Percentiles rank a stretch among this genome's conserved stretches.
Evolutionary conservation across 2,329 filamentous ascomycete species (phyloP).

Genomic region (Botrytis aclada): DNA sequence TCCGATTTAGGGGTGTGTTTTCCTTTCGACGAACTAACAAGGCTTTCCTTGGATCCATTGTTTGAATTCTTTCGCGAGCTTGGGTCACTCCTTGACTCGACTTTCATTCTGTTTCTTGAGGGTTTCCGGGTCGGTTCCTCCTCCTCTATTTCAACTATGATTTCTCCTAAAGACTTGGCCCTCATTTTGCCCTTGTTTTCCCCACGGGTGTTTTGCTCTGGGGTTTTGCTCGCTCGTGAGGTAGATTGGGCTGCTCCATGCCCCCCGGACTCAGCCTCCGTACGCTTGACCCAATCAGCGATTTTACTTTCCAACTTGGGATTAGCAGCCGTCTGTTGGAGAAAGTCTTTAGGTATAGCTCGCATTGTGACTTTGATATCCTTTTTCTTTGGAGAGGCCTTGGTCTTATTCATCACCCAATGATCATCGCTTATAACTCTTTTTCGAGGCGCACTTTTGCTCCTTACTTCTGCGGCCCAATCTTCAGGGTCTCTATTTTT

Average conservation of each 20-base stretch:
- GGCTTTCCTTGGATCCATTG: conserved; percentile 17
- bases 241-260: neutral
- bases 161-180: conserved; percentile 16
- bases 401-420: conserved; percentile 61
- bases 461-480: conserved; percentile 24
- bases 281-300: conserved; percentile 54
- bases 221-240: neutral
- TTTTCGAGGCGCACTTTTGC: conserved; percentile 64
- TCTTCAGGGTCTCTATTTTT: conserved; percentile 37
- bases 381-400: conserved; percentile 44
- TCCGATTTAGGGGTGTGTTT: conserved; percentile 43
- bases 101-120: neutral
- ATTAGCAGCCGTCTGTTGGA: conserved; percentile 52
- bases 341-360: conserved; percentile 55
- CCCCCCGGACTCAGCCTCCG: conserved; percentile 17
- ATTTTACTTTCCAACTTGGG: conserved; percentile 58
- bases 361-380: conserved; percentile 15
- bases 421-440: conserved; percentile 90
- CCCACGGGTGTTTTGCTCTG: conserved; percentile 14
- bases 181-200: conserved; percentile 13
- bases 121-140: conserved; percentile 4
- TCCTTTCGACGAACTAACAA: conserved; percentile 12
- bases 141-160: conserved; percentile 16
- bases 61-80: conserved; percentile 24
- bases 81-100: conserved; percentile 9